A percentile compares a stretch with the other conserved stretches of the same genome.
phyloP scores from a whole-genome alignment of 257 asterid species.

The Capsicum pubescens region DNA sequence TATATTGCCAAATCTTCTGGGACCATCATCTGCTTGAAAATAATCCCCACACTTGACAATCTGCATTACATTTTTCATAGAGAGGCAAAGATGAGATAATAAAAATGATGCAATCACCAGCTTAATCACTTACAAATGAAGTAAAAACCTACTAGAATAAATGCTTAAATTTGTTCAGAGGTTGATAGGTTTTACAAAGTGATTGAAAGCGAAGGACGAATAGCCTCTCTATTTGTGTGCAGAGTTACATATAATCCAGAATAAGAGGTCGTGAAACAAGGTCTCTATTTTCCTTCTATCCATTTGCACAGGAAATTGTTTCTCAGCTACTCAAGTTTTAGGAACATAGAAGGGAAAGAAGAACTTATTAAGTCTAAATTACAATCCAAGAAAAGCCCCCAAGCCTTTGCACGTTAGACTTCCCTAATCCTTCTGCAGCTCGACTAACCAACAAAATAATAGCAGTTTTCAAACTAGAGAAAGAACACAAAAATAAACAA shows the following conservation, averaged over 20 bases:
- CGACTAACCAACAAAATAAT: constrained; percentile 9
- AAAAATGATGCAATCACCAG: constrained; percentile 7
- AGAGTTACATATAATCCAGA: neutral
- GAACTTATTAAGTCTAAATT: constrained; percentile 2
- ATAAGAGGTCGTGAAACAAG: neutral
- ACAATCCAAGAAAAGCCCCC: neutral
- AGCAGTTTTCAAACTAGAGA: neutral
- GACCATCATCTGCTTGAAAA: constrained; percentile 92
- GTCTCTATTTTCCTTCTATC: neutral
- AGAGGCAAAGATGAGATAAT: neutral
- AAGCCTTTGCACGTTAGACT: neutral
- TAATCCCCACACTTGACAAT: constrained; percentile 86
- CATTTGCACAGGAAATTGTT: neutral
- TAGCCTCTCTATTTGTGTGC: neutral
- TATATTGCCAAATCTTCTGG: constrained; percentile 87
- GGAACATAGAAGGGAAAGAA: neutral
- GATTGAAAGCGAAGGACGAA: neutral
- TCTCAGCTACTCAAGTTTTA: neutral
- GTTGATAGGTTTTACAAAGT: neutral
- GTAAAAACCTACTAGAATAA: neutral
- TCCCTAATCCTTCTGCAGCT: constrained; percentile 24
- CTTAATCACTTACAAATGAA: constrained; percentile 19
- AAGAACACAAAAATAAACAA: neutral
- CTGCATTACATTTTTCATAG: constrained; percentile 51
- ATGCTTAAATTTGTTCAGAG: neutral